These are phyloP conservation scores for Crassisporium funariophilum DNA, from an alignment of 768 basidiomycete genomes.

Conservation along the genomic window DNA sequence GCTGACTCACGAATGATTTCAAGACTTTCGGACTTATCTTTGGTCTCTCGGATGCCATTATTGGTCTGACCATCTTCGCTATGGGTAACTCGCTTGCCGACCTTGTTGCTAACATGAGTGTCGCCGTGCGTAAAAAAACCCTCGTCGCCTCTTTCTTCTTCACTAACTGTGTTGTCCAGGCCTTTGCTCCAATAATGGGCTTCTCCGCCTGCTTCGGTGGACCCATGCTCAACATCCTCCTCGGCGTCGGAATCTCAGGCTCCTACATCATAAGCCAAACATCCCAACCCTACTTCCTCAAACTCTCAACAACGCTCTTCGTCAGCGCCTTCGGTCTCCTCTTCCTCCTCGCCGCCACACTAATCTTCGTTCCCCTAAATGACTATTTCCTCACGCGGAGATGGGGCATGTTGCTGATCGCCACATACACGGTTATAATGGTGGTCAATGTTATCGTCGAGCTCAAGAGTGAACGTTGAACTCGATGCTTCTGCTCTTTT, in stretches of 20 bases:
- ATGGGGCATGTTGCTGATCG: constrained; percentile 84
- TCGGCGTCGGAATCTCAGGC: constrained; percentile 92
- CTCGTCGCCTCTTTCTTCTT: background rate
- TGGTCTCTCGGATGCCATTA: constrained; percentile 95
- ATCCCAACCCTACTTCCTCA: constrained; percentile 63
- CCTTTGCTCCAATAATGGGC: constrained; percentile 91
- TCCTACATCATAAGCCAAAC: constrained; percentile 77
- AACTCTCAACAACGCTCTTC: constrained; percentile 81
- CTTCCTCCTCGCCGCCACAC: constrained; percentile 67
- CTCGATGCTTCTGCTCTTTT: background rate
- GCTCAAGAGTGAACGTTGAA: constrained; percentile 35
- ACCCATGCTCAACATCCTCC: constrained; percentile 88
- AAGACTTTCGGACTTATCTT: constrained; percentile 94
- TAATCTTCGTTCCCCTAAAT: constrained; percentile 85
- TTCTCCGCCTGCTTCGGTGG: constrained; percentile 95
- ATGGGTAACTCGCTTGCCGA: constrained; percentile 96
- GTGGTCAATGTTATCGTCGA: constrained; percentile 79
- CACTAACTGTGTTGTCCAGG: constrained; percentile 35
- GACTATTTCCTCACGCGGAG: constrained; percentile 74
- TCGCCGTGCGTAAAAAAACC: constrained; percentile 60
- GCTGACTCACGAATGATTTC: background rate
- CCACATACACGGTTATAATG: constrained; percentile 78
- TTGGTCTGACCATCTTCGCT: constrained; percentile 95
- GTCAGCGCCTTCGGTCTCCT: constrained; percentile 87
- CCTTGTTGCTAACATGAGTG: constrained; percentile 94